Conservation (phyloP, 2,329 filamentous ascomycete species). For the Metarhizium sp. region DNA sequence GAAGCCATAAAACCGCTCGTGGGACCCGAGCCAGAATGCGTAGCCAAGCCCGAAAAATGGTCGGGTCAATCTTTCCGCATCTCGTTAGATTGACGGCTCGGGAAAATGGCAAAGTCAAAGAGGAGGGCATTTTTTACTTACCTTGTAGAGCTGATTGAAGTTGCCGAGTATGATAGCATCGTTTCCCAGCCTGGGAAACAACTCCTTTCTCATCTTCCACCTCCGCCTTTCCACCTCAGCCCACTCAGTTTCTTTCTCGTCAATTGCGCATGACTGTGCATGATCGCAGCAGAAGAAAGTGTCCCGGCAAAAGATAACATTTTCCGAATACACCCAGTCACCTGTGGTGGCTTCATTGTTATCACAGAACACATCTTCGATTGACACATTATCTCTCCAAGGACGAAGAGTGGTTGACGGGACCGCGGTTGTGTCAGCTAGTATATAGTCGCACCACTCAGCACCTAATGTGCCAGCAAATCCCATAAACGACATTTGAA, state of each 20-base stretch:
- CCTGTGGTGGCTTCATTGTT: slow-evolving; percentile 61
- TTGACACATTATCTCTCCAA: slow-evolving; percentile 61
- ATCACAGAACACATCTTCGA: slow-evolving; percentile 59
- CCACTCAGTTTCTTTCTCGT: slow-evolving; percentile 64
- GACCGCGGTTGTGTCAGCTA: slow-evolving; percentile 82
- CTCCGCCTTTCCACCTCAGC: slow-evolving; percentile 70
- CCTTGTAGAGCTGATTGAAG: slow-evolving; percentile 98
- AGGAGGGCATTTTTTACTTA: slow-evolving; percentile 28
- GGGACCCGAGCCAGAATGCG: slow-evolving; percentile 79
- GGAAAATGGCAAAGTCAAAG: not conserved
- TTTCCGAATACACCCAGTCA: slow-evolving; percentile 93
- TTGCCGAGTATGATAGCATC: slow-evolving; percentile 89
- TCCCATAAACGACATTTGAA: slow-evolving; percentile 99
- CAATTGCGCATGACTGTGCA: slow-evolving; percentile 72
- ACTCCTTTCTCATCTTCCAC: slow-evolving; percentile 86
- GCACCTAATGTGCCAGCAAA: slow-evolving; percentile 93
- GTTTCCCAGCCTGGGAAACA: slow-evolving; percentile 77
- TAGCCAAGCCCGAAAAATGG: slow-evolving; percentile 91
- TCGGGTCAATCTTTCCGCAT: slow-evolving; percentile 73
- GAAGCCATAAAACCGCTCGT: slow-evolving; percentile 85
- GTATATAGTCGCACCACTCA: slow-evolving; percentile 97
- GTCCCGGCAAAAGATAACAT: slow-evolving; percentile 87
- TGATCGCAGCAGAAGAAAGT: slow-evolving; percentile 99
- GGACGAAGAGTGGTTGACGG: slow-evolving; percentile 74
- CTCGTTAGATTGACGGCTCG: not conserved